phyloP scores from a whole-genome alignment of 2,329 filamentous ascomycete species.

The Helotiales sp. region DNA sequence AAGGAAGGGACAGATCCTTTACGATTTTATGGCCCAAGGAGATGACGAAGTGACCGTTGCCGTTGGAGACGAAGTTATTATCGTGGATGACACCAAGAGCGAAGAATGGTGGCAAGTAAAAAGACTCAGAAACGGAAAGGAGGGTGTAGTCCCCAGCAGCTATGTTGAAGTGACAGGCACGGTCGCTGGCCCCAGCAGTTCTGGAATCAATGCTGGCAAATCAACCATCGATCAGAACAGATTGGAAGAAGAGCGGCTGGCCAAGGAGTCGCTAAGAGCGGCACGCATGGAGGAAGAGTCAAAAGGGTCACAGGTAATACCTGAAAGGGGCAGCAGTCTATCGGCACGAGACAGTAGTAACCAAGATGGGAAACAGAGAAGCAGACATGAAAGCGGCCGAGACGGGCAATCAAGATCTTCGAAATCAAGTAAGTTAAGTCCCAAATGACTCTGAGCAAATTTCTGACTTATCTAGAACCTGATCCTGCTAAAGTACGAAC shows the following conservation, averaged over 20 bases:
- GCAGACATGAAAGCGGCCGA: conserved; percentile 70
- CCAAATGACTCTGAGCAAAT: neutral
- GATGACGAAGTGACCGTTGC: conserved; percentile 95
- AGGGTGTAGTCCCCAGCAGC: conserved; percentile 95
- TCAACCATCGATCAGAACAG: conserved; percentile 79
- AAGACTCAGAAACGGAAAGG: conserved; percentile 86
- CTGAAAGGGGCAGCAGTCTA: conserved; percentile 80
- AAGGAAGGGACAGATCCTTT: conserved; percentile 86
- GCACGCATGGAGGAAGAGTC: conserved; percentile 62
- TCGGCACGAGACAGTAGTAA: conserved; percentile 68
- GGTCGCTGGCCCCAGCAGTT: conserved; percentile 52
- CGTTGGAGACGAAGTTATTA: conserved; percentile 85
- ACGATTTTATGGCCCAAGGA: conserved; percentile 96
- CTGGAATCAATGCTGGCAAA: conserved; percentile 62
- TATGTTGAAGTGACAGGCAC: conserved; percentile 88
- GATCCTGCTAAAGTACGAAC: conserved; percentile 82
- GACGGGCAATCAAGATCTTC: conserved; percentile 58
- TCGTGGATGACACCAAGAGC: conserved; percentile 88
- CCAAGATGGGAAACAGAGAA: conserved; percentile 73
- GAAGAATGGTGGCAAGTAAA: conserved; percentile 99
- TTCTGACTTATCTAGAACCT: conserved; percentile 63
- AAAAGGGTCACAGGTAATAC: conserved; percentile 75
- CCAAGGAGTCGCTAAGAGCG: conserved; percentile 76
- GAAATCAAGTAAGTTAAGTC: conserved; percentile 71
- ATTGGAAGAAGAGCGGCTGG: conserved; percentile 80